A percentile compares a stretch with the other conserved stretches of the same genome.
Evolutionary conservation across 805 yeast genomes (phyloP).

Genomic region (Vanderwaltozyma verrucispora): DNA sequence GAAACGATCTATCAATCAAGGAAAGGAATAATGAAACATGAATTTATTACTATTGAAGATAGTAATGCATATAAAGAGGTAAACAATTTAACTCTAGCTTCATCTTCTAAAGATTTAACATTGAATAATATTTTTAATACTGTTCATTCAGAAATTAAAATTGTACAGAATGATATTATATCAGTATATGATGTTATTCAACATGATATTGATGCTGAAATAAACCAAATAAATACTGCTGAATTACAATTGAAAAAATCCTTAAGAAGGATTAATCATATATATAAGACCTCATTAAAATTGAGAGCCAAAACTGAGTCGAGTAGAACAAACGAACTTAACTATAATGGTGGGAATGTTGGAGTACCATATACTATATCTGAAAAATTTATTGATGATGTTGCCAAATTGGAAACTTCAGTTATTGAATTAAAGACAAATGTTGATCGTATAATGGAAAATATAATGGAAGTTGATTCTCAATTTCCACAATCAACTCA

Average conservation of each 20-base stretch:
- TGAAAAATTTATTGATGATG: conserved; percentile 1
- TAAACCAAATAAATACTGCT: conserved; percentile 19
- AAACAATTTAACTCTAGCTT: conserved; percentile 8
- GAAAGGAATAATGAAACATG: not conserved
- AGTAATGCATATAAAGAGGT: conserved; percentile 11
- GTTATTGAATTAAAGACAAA: conserved; percentile 5
- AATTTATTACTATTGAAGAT: not conserved
- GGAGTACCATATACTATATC: not conserved
- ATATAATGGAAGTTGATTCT: conserved; percentile 28
- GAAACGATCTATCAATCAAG: too few relatives aligned
- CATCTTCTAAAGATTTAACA: conserved; percentile 9
- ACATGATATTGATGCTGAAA: conserved; percentile 25
- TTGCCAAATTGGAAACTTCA: conserved; percentile 5
- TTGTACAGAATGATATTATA: conserved; percentile 14
- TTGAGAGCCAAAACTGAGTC: conserved; percentile 5
- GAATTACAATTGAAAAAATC: conserved; percentile 17
- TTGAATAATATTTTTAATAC: conserved; percentile 17
- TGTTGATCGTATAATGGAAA: conserved; percentile 8
- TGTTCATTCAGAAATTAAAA: conserved; percentile 15
- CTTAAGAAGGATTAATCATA: conserved; percentile 13
- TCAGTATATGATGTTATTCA: conserved; percentile 14
- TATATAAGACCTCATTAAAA: conserved; percentile 8
- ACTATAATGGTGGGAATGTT: too few relatives aligned
- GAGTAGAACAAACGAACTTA: too few relatives aligned
- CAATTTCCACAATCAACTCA: conserved; percentile 30